Conservation (phyloP, 306 rosid species). For the Cicer chorassanicum region DNA sequence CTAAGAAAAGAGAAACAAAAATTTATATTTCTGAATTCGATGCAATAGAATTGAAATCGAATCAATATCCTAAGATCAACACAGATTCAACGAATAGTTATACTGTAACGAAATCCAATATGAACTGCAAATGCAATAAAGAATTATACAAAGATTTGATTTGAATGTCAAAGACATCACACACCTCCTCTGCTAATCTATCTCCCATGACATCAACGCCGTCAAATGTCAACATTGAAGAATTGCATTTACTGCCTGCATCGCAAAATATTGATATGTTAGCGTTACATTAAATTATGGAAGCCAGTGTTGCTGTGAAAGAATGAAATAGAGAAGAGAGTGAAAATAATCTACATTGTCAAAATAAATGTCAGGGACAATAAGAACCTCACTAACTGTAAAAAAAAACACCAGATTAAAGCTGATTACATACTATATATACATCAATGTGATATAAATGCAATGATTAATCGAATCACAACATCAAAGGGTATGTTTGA, state of each 20-base stretch:
- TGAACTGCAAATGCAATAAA: neutral
- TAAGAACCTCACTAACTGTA: slow-evolving; percentile 15
- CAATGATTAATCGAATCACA: neutral
- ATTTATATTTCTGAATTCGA: slow-evolving; percentile 35
- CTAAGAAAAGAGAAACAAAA: slow-evolving; percentile 49
- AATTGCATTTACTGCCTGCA: slow-evolving; percentile 86
- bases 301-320: slow-evolving; percentile 25
- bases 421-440: neutral
- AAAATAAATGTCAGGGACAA: neutral
- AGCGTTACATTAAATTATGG: slow-evolving; percentile 46
- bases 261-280: slow-evolving; percentile 43
- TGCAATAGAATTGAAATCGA: slow-evolving; percentile 28
- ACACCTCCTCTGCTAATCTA: slow-evolving; percentile 84
- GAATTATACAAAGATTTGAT: slow-evolving; percentile 7
- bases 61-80: slow-evolving; percentile 18
- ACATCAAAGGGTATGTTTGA: no score
- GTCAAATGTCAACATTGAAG: slow-evolving; percentile 70
- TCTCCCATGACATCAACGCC: slow-evolving; percentile 91
- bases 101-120: slow-evolving; percentile 4
- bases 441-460: neutral
- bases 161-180: slow-evolving; percentile 21
- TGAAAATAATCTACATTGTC: slow-evolving; percentile 5
- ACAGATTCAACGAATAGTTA: neutral
- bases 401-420: neutral
- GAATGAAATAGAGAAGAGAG: slow-evolving; percentile 28